Percentiles rank a stretch among this genome's conserved stretches.
These are phyloP conservation scores for Odonthalia washingtoniensis DNA, from an alignment of 31 red algal species.

Conservation along the genomic window DNA sequence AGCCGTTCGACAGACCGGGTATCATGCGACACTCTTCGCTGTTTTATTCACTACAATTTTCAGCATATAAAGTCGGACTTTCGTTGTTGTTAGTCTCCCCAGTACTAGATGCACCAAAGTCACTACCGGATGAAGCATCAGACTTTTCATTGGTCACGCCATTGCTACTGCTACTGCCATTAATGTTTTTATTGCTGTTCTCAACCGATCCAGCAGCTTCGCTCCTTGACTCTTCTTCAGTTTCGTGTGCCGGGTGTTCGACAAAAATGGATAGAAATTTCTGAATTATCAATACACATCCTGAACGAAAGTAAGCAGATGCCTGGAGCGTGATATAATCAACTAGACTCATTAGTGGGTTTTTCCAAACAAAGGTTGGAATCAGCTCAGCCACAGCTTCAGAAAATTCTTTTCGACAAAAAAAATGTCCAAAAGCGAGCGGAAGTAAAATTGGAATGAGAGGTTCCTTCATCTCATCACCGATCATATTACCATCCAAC, in stretches of 20 bases:
- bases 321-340: conserved; percentile 71
- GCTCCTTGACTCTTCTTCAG: no score
- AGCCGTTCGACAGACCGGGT: no score
- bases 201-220: conserved; percentile 18
- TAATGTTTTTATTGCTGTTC: no score
- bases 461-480: conserved; percentile 57
- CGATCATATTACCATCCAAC: conserved; percentile 63
- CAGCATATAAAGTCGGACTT: no score
- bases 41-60: no score
- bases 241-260: conserved; percentile 67
- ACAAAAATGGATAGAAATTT: conserved; percentile 83
- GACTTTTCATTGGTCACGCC: no score
- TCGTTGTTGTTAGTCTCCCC: no score
- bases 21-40: no score
- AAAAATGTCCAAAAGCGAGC: conserved; percentile 85
- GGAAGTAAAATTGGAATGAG: conserved; percentile 71
- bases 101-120: no score
- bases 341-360: conserved; percentile 63
- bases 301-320: conserved; percentile 83
- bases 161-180: no score
- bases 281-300: conserved; percentile 94
- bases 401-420: conserved; percentile 71
- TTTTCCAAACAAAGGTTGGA: conserved; percentile 74
- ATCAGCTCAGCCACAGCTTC: conserved; percentile 82
- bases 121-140: no score